Evolutionary conservation across 441 rosid species (phyloP), one percentile per base, ranked within the genome.

Genomic region (Erodium chrysanthum): DNA sequence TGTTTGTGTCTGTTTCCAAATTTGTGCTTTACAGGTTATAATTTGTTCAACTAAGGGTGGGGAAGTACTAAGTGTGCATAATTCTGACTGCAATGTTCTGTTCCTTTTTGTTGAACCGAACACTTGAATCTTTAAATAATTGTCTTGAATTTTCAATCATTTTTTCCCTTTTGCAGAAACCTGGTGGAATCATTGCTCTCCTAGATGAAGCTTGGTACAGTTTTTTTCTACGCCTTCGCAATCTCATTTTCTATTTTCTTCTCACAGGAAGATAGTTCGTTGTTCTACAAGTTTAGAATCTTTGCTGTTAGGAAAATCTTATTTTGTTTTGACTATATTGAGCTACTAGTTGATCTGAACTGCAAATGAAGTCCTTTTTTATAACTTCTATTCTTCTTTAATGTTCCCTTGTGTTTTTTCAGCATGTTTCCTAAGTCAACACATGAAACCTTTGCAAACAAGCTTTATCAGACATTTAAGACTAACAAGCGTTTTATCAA

Each of bases 161-260:
- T 18, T 15, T 66, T n/a, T 17, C 50, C 23, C 22, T 83, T 58
- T 77, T 77, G 77, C 88, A 88, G 94, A 86, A 86, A 80, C 87
- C 88, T 0, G 88, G 89, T 29, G 91, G 91, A 68, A 86, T 88
- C 70, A 86, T 88, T 70, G 80, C 91, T 61, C 83, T 88, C 64
- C 86, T 88, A n/a, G 94, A 88, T 74, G 94, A 88, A 79, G 85
- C 91, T 70, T 86, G 94, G 94, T 88, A 88, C 64, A 44, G 29
- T 18, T 20, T 58, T 65, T 63, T 48, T 15, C 20, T 48, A n/a
- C 1, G 56, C 56, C 56, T 48, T 48, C 15, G 56, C 56, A 48
- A n/a, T 48, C 17, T 48, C 56, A 48, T 48, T 48, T 48, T 48
- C 56, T 48, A 14, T 4, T 48, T 14, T n/a, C 14, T n/a, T 48